Base-by-base conservation (phyloP, 1,284 basidiomycete genomes). In the Naganishia sp. region DNA sequence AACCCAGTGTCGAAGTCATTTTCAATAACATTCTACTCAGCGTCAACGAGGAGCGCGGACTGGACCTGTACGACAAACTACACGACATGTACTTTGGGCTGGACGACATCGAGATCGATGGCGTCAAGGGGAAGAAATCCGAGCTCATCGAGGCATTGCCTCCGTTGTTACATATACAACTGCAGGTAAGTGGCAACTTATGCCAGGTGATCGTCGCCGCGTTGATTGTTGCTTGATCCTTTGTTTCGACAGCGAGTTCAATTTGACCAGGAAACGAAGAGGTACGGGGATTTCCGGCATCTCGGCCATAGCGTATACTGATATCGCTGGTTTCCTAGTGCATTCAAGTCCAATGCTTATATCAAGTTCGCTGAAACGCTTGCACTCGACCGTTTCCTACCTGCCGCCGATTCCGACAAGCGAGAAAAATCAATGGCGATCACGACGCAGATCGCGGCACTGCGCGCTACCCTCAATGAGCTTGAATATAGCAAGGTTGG, bases 11-110 rank as follows among this genome's bases (percentile, higher is more conserved):
- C 10, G 89, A 94, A 72, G 93, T 97, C 72, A 80, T 93, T 6
- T 99, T 98, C 79, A 93, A 90, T 1, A 92, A 95, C 74, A 83
- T 98, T 2, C 92, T 94, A 43, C 90, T 99, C 69, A 95, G 96
- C 72, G 94, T 99, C 4, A 84, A 87, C 2, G 81, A 84, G 66
- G 88, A 94, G 72, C 90, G 90, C 63, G 86, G 87, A 4, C 79
- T 78, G 68, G 94, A 97, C 75, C 83, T 99, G 9, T 96, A 98
- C 77, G 94, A 99, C 72, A 94, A 93, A 7, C 82, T 99, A 16
- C 90, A 90, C 68, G 85, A 90, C 68, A 69, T 80, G 42, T 97
- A 96, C 75, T 96, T 98, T 73, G 89, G 92, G 9, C 75, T 78
- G 66, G 92, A 94, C 63, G 84, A 88, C 39, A 90, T 98, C 60